These are phyloP conservation scores for Nemania sp. DNA, from an alignment of 2,329 filamentous ascomycete genomes.

Conservation along the genomic window DNA sequence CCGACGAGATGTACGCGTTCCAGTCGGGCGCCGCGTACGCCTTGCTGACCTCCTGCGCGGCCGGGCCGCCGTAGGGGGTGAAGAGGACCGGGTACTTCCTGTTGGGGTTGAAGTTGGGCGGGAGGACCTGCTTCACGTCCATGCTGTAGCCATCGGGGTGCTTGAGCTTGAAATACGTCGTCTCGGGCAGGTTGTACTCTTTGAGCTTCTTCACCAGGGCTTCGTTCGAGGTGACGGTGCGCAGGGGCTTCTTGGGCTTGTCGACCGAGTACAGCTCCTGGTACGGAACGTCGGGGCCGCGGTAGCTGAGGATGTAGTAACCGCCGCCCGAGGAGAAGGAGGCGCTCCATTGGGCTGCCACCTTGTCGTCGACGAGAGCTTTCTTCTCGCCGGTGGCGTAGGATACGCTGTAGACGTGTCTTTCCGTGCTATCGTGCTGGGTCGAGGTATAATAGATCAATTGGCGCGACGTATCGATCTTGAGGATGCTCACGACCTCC, in stretches of 20 bases:
- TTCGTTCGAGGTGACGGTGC: slow-evolving; percentile 65
- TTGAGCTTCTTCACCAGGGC: slow-evolving; percentile 58
- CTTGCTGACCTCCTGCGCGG: slow-evolving; percentile 65
- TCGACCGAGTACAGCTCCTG: slow-evolving; percentile 67
- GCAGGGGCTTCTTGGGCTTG: slow-evolving; percentile 55
- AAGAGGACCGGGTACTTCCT: slow-evolving; percentile 71
- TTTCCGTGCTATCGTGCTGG: slow-evolving; percentile 67
- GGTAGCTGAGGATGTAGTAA: slow-evolving; percentile 69
- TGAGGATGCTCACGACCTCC: slow-evolving; percentile 65
- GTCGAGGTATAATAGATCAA: slow-evolving; percentile 69
- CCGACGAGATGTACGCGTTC: slow-evolving; percentile 67
- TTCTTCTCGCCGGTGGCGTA: slow-evolving; percentile 58
- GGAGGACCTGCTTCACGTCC: slow-evolving; percentile 68
- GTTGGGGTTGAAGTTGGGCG: slow-evolving; percentile 63
- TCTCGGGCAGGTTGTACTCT: slow-evolving; percentile 65
- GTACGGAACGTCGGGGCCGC: slow-evolving; percentile 69
- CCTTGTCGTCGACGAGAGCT: slow-evolving; percentile 64
- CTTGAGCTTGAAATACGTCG: slow-evolving; percentile 65
- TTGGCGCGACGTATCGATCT: slow-evolving; percentile 60
- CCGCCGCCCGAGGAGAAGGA: slow-evolving; percentile 66
- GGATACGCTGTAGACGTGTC: slow-evolving; percentile 69
- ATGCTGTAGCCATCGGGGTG: slow-evolving; percentile 65
- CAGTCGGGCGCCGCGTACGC: slow-evolving; percentile 59
- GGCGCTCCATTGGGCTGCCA: slow-evolving; percentile 64
- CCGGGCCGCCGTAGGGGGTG: slow-evolving; percentile 70